A percentile compares a stretch with the other conserved stretches of the same genome.
These are phyloP conservation scores for Phytopythium ostracodes DNA, from an alignment of 352 stramenopile species.

Conservation along the genomic window DNA sequence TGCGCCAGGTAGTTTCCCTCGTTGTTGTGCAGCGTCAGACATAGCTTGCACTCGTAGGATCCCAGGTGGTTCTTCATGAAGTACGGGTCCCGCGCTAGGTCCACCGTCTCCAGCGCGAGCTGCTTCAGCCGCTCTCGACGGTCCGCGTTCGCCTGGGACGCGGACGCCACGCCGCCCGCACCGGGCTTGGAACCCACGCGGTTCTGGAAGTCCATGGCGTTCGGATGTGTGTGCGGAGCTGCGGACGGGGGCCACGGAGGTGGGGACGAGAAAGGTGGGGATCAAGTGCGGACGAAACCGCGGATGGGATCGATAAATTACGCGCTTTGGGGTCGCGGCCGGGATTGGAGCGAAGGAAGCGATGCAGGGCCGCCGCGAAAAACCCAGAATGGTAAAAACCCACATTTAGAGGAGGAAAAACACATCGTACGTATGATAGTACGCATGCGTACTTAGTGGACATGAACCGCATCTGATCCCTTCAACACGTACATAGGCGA, in stretches of 20 bases:
- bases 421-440: no score
- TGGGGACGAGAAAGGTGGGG: no score
- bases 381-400: no score
- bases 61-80: conserved; percentile 99
- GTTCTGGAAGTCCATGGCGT: conserved; percentile 85
- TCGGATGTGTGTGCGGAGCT: background rate
- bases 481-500: no score
- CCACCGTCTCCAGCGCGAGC: conserved; percentile 98
- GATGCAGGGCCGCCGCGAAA: no score
- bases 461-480: no score
- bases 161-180: conserved; percentile 67
- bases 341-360: no score
- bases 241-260: background rate
- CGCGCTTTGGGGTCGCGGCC: no score
- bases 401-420: no score
- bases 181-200: conserved; percentile 79
- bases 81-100: conserved; percentile 99
- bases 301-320: no score
- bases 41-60: conserved; percentile 99
- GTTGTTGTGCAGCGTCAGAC: conserved; percentile 98
- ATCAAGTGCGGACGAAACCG: no score
- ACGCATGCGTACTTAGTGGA: no score
- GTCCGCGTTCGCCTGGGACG: conserved; percentile 87
- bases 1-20: conserved; percentile 99
- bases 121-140: conserved; percentile 95